Base-by-base conservation (phyloP, 768 basidiomycete species). In the Arthromyces matolae region DNA sequence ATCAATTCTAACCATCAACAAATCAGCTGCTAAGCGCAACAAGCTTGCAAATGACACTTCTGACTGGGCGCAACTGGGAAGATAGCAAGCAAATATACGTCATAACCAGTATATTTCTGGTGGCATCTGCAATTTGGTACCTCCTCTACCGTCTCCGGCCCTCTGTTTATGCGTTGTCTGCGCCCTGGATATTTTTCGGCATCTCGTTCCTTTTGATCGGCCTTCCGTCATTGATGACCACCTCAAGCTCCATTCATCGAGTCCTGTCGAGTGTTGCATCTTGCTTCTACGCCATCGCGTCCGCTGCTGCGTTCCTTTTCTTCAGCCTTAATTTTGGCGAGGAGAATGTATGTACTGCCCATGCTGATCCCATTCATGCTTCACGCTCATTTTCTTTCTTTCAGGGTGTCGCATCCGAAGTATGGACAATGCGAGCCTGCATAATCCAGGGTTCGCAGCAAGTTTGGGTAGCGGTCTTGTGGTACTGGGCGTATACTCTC, bases 241-340 rank as follows among this genome's bases (percentile, higher is more conserved):
- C 77, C 7, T 73, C 94, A 39, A 69, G 74, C 22, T 70, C 72
- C 2, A 75, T 82, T 4, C 88, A 89, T 54, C 71, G 75, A n/a
- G 75, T 76, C 35, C 68, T 96, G 22, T 74, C 89, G 19, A 85
- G 83, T 60, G 69, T 80, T 20, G 92, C 93, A 10, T 93, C 90
- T 1, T 95, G 93, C 91, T 81, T 73, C 36, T 96, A 96, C 68
- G 93, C 93, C 25, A 65, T 91, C 41, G 93, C 87, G 16, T 95
- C 93, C n/a, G 86, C 93, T 10, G 93, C 90, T 25, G 86, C 90
- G 9, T 96, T 95, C 76, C 70, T 83, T 40, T 94, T 92, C 79
- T 96, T 96, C 60, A 93, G 93, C 60, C 77, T 94, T 52, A 96
- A 96, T 67, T 96, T 96, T 64, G 93, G 93, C 65, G 93, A 96